These are phyloP conservation scores for Passalora sequoiae DNA, from an alignment of 2,329 filamentous ascomycete species.

Conservation along the genomic window DNA sequence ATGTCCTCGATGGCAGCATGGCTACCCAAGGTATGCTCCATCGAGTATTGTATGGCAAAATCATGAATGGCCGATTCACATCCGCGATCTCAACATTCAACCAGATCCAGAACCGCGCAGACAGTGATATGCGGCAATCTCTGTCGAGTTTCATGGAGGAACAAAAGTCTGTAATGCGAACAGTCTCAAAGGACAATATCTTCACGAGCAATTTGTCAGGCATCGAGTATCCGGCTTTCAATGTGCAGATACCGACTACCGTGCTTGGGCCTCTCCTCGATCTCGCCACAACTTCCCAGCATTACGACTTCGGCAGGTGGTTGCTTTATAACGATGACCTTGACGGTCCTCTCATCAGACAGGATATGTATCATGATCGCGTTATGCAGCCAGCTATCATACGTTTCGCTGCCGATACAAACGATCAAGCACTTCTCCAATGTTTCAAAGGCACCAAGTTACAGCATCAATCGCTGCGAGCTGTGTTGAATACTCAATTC, in stretches of 20 bases:
- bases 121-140: conserved; percentile 41
- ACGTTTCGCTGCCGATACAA: conserved; percentile 49
- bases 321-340: conserved; percentile 49
- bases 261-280: conserved; percentile 50
- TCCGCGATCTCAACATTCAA: conserved; percentile 37
- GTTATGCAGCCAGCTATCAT: conserved; percentile 50
- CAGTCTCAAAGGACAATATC: conserved; percentile 23
- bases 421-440: conserved; percentile 37
- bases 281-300: conserved; percentile 43
- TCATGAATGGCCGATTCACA: conserved; percentile 36
- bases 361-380: conserved; percentile 42
- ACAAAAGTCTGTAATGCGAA: conserved; percentile 10
- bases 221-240: conserved; percentile 44
- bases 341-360: conserved; percentile 51
- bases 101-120: conserved; percentile 38
- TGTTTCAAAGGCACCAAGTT: conserved; percentile 19
- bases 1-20: conserved; percentile 44
- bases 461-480: conserved; percentile 19
- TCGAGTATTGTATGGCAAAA: conserved; percentile 37
- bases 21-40: conserved; percentile 41
- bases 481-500: conserved; percentile 42
- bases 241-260: conserved; percentile 42
- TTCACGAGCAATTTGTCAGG: conserved; percentile 31
- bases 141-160: conserved; percentile 39
- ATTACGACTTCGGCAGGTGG: conserved; percentile 50